Evolutionary conservation across 352 stramenopile genomes (phyloP).

Genomic region (Achlya hypogyna): DNA sequence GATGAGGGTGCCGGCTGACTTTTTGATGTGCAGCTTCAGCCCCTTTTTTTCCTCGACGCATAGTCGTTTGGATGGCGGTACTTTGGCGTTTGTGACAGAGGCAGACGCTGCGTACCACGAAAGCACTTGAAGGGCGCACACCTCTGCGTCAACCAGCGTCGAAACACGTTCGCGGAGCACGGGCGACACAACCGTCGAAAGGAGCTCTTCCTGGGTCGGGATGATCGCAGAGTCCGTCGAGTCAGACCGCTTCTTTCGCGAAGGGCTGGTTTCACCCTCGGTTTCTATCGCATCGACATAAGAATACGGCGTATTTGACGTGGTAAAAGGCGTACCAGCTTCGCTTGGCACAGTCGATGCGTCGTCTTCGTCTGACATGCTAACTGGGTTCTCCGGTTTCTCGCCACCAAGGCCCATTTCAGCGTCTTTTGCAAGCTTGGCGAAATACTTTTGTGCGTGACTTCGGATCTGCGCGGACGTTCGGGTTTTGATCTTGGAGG

Average conservation of each 20-base stretch:
- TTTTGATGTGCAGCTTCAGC: background rate
- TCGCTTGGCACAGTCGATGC: background rate
- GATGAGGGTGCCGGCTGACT: background rate
- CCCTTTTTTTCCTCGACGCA: background rate
- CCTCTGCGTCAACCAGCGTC: slow-evolving; percentile 63
- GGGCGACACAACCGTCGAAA: slow-evolving; percentile 51
- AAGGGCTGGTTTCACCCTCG: background rate
- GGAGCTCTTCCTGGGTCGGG: slow-evolving; percentile 65
- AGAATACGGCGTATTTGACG: background rate
- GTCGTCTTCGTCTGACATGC: background rate
- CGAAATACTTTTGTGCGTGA: slow-evolving; percentile 83
- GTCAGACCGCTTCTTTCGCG: background rate
- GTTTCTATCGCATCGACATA: background rate
- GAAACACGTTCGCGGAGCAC: slow-evolving; percentile 58
- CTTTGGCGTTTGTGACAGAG: background rate
- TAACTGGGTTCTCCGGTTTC: background rate
- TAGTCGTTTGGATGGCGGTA: background rate
- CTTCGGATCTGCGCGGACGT: slow-evolving; percentile 79
- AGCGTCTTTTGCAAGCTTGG: slow-evolving; percentile 72
- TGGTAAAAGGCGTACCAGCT: too few relatives aligned
- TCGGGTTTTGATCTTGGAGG: slow-evolving; percentile 83
- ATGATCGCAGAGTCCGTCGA: slow-evolving; percentile 23
- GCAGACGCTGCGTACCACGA: slow-evolving; percentile 40
- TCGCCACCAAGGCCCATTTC: slow-evolving; percentile 27
- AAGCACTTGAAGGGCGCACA: slow-evolving; percentile 73